phyloP scores from a whole-genome alignment of 2,329 filamentous ascomycete genomes.

The Phoma herbarum region DNA sequence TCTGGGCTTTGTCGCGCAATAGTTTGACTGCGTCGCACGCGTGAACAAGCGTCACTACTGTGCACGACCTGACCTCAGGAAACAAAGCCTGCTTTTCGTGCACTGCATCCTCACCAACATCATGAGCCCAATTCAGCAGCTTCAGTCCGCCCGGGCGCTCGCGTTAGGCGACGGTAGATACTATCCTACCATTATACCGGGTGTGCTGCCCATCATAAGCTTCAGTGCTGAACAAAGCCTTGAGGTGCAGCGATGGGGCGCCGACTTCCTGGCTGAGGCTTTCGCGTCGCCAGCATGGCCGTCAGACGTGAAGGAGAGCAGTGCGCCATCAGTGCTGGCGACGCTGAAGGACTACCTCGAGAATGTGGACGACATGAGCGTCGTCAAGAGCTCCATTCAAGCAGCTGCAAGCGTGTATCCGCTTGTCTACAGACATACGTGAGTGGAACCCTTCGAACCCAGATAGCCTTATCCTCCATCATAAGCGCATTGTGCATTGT shows the following conservation, averaged over 20 bases:
- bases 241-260: constrained; percentile 92
- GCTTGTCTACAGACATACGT: constrained; percentile 92
- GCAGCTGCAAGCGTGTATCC: constrained; percentile 92
- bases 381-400: constrained; percentile 87
- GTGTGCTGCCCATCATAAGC: constrained; percentile 90
- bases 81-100: constrained; percentile 39
- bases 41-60: constrained; percentile 38
- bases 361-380: constrained; percentile 74
- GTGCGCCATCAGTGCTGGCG: constrained; percentile 79
- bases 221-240: constrained; percentile 69
- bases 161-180: constrained; percentile 86
- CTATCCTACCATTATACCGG: constrained; percentile 90
- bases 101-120: constrained; percentile 29
- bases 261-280: constrained; percentile 93
- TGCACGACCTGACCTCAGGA: constrained; percentile 28
- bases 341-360: constrained; percentile 66
- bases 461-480: constrained; percentile 34
- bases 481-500: constrained; percentile 27
- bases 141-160: constrained; percentile 88
- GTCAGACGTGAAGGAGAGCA: constrained; percentile 78
- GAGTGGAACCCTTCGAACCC: constrained; percentile 59
- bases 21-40: constrained; percentile 43
- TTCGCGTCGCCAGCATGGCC: constrained; percentile 90
- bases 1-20: constrained; percentile 44
- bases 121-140: constrained; percentile 70